Evolutionary conservation across 257 asterid genomes (phyloP).

Genomic region (Thymus quinquecostatus): DNA sequence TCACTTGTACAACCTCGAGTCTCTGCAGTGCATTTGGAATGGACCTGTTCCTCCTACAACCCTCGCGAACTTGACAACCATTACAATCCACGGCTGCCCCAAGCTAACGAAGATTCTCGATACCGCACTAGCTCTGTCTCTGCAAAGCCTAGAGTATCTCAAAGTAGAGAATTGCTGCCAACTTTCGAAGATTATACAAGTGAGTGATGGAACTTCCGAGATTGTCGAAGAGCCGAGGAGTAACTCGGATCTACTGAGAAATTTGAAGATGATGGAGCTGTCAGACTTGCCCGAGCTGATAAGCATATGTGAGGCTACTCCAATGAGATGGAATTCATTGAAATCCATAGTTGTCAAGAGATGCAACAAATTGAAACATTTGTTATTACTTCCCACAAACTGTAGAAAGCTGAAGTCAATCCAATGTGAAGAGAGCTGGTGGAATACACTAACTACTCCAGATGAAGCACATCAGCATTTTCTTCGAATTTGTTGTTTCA

Average conservation of each 20-base stretch:
- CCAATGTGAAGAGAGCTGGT: slow-evolving; percentile 5
- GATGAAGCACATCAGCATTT: neutral
- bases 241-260: neutral
- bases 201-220: too few species aligned
- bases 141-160: too few species aligned
- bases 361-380: neutral
- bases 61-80: neutral
- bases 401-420: neutral
- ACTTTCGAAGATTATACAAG: too few species aligned
- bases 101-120: too few species aligned
- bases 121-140: too few species aligned
- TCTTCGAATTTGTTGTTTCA: neutral
- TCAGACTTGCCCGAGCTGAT: neutral
- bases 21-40: slow-evolving; percentile 11
- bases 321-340: slow-evolving; percentile 13
- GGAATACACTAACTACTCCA: neutral
- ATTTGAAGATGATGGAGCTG: neutral
- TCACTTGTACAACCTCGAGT: slow-evolving; percentile 1
- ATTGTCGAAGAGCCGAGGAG: too few species aligned
- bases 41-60: neutral
- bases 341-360: neutral
- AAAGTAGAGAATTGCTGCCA: too few species aligned
- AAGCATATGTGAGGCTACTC: neutral
- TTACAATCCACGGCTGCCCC: neutral
- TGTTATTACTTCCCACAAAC: neutral